These are phyloP conservation scores for Rhodomyrtus tomentosa DNA, from an alignment of 345 rosid genomes.

Conservation along the genomic window DNA sequence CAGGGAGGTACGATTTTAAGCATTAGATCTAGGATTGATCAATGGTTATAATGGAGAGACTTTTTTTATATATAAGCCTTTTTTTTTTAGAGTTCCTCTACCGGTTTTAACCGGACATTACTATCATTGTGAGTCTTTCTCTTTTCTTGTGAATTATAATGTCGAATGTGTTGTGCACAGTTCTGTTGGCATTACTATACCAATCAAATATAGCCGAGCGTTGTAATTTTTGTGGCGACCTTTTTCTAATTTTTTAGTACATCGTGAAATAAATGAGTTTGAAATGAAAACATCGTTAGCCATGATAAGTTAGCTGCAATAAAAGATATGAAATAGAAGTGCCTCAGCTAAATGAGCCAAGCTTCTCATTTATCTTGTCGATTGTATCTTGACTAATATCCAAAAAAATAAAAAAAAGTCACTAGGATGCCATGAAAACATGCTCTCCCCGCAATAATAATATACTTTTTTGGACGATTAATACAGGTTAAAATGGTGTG, in stretches of 20 bases:
- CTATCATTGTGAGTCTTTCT: background rate
- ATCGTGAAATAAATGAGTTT: background rate
- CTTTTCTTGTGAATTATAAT: background rate
- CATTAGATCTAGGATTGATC: too few relatives aligned
- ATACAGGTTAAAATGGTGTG: background rate
- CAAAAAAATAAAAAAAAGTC: background rate
- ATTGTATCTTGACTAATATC: background rate
- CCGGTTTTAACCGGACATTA: too few relatives aligned
- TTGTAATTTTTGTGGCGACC: background rate
- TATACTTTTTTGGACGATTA: background rate
- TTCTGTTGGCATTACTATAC: too few relatives aligned
- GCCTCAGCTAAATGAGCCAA: background rate
- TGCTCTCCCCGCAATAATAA: background rate
- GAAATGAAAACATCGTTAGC: background rate
- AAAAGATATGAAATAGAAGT: background rate
- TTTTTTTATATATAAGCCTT: too few relatives aligned
- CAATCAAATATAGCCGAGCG: background rate
- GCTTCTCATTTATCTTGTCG: background rate
- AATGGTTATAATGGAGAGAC: too few relatives aligned
- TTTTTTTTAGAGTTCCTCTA: too few relatives aligned
- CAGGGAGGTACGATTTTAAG: too few relatives aligned
- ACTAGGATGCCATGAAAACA: background rate
- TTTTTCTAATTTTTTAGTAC: background rate
- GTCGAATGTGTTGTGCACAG: background rate
- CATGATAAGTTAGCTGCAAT: background rate